Evolutionary conservation across 306 rosid species (phyloP), one percentile per base, ranked within the genome.

Genomic region (Echinosophora koreensis): DNA sequence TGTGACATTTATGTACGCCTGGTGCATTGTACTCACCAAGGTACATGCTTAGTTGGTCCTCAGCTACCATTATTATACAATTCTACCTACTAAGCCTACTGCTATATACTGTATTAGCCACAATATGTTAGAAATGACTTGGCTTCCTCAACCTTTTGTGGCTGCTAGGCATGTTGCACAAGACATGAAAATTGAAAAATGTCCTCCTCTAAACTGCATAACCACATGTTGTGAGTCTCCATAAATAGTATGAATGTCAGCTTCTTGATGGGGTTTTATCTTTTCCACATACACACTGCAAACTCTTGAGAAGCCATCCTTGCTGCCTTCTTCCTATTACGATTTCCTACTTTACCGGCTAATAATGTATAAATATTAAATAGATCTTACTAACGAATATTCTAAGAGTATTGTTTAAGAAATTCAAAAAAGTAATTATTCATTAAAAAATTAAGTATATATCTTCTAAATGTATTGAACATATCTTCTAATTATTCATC

Each of bases 1-100:
- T 52, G 70, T 55, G 82, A 87, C 85, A 71, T 81, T 58, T 82
- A 74, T 55, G 73, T 77, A 30, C 73, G 47, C 61, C 73, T 80
- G 83, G 61, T 14, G 52, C 54, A 4, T 42, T 77, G 82, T 79
- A 69, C 58, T 67, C 38, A 60, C 16, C 38, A 74, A 74, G 16
- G 81, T 66, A 55, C 81, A 54, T 30, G 66, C 37, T 50, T 41
- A 38, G 61, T 78, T 76, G 59, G 72, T 49, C 60, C 69, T 47
- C 14, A 63, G 59, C 75, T 30, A 66, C 68, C 74, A 77, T 66
- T 66, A 77, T 59, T 22, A n/a, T 41, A 37, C 65, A 50, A 65
- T 62, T 35, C 39, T 14, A 17, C 44, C 80, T 76, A 51, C 42
- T 51, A 62, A 3, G 32, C 41, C 73, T 75, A 63, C 10, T 34